Evolutionary conservation across 1,284 basidiomycete species (phyloP).

Genomic region (Trichosporon sp.): DNA sequence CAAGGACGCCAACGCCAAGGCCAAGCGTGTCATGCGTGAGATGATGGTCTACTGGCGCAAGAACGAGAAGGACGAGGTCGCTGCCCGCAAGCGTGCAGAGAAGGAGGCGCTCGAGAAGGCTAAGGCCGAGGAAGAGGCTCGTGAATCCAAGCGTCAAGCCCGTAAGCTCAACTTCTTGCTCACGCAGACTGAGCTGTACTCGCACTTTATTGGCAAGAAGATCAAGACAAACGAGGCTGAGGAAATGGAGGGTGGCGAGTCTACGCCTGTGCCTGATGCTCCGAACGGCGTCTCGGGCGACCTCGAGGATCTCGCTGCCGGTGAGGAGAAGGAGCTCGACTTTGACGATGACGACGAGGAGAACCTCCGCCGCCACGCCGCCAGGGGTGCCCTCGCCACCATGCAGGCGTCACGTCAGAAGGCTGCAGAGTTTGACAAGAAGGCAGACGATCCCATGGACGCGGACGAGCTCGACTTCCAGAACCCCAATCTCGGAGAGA

Average conservation of each 20-base stretch:
- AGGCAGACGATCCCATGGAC: conserved; percentile 59
- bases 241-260: conserved; percentile 57
- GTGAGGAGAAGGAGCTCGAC: conserved; percentile 70
- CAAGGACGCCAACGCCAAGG: conserved; percentile 81
- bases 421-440: conserved; percentile 78
- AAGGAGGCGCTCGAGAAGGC: conserved; percentile 85
- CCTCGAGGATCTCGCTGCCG: conserved; percentile 51
- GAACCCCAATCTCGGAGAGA: conserved; percentile 90
- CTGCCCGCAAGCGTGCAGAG: conserved; percentile 87
- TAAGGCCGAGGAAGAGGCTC: conserved; percentile 91
- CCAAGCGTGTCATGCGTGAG: conserved; percentile 46
- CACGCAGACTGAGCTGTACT: conserved; percentile 98
- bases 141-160: conserved; percentile 90
- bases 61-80: conserved; percentile 88
- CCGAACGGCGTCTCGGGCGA: conserved; percentile 29
- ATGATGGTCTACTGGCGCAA: conserved; percentile 98
- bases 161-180: conserved; percentile 98
- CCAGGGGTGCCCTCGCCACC: conserved; percentile 83
- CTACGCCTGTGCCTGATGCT: conserved; percentile 14
- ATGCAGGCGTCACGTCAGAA: conserved; percentile 72
- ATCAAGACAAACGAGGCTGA: conserved; percentile 92
- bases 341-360: conserved; percentile 93
- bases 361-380: conserved; percentile 83
- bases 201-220: conserved; percentile 98
- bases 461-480: conserved; percentile 96